A percentile compares a stretch with the other conserved stretches of the same genome.
Evolutionary conservation across 1,284 basidiomycete genomes (phyloP).

Genomic region (Singerocomus inundabilis): DNA sequence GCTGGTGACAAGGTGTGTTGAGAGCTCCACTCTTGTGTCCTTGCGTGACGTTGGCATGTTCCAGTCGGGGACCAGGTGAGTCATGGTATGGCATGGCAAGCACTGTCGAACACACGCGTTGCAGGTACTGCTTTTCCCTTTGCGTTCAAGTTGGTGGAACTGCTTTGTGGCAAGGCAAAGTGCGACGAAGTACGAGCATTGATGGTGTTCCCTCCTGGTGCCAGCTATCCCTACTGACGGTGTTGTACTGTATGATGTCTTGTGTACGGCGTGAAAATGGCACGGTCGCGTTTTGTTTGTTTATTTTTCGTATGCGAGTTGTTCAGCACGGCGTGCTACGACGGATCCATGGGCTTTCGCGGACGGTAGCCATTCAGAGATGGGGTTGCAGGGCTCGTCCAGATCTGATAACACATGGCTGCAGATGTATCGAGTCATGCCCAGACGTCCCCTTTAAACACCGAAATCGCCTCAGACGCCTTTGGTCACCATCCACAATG

Average conservation of each 20-base stretch:
- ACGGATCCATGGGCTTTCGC: constrained; percentile 26
- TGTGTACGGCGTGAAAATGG: constrained; percentile 17
- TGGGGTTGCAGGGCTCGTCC: constrained; percentile 8
- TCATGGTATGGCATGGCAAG: background rate
- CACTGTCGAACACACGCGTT: background rate
- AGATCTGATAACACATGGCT: constrained; percentile 24
- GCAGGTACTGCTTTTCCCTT: constrained; percentile 77
- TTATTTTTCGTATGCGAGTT: constrained; percentile 30
- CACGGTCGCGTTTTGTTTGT: constrained; percentile 14
- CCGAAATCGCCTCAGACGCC: constrained; percentile 5
- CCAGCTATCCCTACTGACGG: constrained; percentile 37
- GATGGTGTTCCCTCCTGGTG: constrained; percentile 75
- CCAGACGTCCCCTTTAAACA: constrained; percentile 23
- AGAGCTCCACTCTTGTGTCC: background rate
- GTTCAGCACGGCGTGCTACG: constrained; percentile 21
- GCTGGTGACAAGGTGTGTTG: constrained; percentile 68
- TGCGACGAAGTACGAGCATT: constrained; percentile 65
- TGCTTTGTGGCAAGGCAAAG: constrained; percentile 64
- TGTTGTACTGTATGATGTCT: background rate
- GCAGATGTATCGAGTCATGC: constrained; percentile 29
- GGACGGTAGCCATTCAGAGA: constrained; percentile 8
- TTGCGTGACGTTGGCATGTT: constrained; percentile 1
- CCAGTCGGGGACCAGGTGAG: constrained; percentile 75
- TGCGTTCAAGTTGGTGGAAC: constrained; percentile 69
- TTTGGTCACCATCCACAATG: constrained; percentile 19